Evolutionary conservation across 441 rosid species (phyloP).

Genomic region (Raphanus hybrid): DNA sequence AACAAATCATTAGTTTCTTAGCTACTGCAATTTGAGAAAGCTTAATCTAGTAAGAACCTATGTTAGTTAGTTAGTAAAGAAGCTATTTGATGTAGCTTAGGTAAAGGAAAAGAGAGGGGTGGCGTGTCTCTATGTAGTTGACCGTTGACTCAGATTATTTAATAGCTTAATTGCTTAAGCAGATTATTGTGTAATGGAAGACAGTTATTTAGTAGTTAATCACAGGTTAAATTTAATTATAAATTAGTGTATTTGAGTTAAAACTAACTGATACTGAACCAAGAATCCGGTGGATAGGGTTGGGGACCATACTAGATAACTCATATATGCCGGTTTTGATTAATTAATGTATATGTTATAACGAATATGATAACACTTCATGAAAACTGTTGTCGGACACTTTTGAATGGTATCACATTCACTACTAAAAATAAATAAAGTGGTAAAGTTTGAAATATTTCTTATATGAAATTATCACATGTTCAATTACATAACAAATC

Average conservation of each 20-base stretch:
- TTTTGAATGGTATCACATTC: neutral
- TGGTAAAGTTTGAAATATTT: neutral
- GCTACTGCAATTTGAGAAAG: neutral
- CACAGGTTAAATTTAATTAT: neutral
- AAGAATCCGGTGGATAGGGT: conserved; percentile 39
- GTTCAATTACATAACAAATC: neutral
- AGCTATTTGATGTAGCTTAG: neutral
- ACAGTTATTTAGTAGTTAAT: conserved; percentile 35
- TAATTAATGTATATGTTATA: neutral
- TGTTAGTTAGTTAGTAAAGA: neutral
- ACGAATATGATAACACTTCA: neutral
- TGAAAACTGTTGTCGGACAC: neutral
- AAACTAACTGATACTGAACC: conserved; percentile 19
- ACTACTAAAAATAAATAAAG: neutral
- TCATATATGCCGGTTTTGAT: conserved; percentile 18
- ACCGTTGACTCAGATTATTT: conserved; percentile 47
- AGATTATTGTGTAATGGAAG: conserved; percentile 14
- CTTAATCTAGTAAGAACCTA: conserved; percentile 8
- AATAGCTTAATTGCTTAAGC: conserved; percentile 20
- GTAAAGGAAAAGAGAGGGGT: conserved; percentile 13
- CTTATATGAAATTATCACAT: neutral
- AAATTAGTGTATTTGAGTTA: neutral
- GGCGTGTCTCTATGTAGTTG: conserved; percentile 38
- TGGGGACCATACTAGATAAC: conserved; percentile 37
- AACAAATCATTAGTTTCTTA: neutral